Percentiles rank a stretch among this genome's conserved stretches.
Conservation (phyloP, 1,284 basidiomycete genomes). For the Cystobasidiaceae sp. region DNA sequence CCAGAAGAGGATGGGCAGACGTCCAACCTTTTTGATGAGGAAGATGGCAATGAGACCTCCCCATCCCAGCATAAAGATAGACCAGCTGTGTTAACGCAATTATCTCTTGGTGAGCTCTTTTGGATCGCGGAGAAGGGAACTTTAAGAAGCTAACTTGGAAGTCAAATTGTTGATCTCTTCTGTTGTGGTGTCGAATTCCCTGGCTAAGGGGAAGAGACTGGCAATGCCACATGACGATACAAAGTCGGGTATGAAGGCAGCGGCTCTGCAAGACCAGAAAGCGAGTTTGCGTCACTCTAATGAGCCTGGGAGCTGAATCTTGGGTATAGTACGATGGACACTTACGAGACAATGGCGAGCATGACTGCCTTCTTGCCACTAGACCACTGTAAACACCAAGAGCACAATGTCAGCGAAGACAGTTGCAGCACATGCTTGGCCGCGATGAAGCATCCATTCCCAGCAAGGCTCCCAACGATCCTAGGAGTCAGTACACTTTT, state of each 20-base stretch:
- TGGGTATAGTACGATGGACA: not conserved
- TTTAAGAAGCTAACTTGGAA: conserved; percentile 32
- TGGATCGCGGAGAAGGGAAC: not conserved
- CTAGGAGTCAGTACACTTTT: not conserved
- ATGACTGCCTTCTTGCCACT: conserved; percentile 33
- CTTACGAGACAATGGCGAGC: conserved; percentile 35
- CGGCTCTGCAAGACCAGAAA: not conserved
- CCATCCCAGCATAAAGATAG: conserved; percentile 62
- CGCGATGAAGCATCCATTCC: not conserved
- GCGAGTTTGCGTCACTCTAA: not conserved
- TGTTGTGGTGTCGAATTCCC: conserved; percentile 57
- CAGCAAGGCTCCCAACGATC: not conserved
- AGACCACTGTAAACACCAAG: conserved; percentile 21
- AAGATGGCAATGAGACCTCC: conserved; percentile 60
- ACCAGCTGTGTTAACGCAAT: conserved; percentile 53
- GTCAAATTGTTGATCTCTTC: conserved; percentile 58
- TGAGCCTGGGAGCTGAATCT: conserved; percentile 26
- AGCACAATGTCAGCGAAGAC: not conserved
- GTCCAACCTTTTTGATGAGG: conserved; percentile 57
- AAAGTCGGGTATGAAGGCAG: conserved; percentile 41
- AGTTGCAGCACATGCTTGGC: not conserved
- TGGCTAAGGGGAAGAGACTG: conserved; percentile 57
- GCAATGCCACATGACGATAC: conserved; percentile 41
- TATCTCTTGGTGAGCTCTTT: conserved; percentile 25
- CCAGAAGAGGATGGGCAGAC: conserved; percentile 61